These are phyloP conservation scores for Halteria grandinella DNA, from an alignment of 73 alveolate species.

Conservation along the genomic window DNA sequence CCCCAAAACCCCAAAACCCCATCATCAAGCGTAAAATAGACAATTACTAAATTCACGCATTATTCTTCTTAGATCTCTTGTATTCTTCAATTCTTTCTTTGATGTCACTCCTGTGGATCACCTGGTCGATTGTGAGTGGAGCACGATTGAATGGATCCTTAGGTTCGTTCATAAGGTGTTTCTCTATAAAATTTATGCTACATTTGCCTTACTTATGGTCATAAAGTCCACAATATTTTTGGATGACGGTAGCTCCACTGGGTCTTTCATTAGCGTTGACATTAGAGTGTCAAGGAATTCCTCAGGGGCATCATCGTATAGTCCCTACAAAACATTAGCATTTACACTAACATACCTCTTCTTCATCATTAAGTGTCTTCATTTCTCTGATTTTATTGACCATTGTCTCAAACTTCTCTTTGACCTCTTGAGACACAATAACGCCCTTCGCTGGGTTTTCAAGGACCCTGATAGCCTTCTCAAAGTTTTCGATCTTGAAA, in stretches of 20 bases:
- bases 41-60: no score
- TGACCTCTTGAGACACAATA: constrained; percentile 60
- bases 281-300: constrained; percentile 80
- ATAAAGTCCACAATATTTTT: constrained; percentile 72
- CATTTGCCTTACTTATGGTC: constrained; percentile 50
- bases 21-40: no score
- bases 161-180: constrained; percentile 82
- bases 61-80: no score
- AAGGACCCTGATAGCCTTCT: constrained; percentile 67
- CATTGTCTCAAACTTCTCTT: constrained; percentile 66
- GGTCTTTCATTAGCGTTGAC: constrained; percentile 82
- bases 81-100: constrained; percentile 70
- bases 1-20: no score
- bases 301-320: constrained; percentile 89
- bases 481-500: constrained; percentile 73
- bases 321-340: constrained; percentile 4
- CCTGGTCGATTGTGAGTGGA: constrained; percentile 79
- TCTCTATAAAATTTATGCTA: constrained; percentile 38
- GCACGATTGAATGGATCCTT: constrained; percentile 86
- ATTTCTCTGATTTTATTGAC: constrained; percentile 61
- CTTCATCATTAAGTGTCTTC: constrained; percentile 38
- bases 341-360: constrained; percentile 42
- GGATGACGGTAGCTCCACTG: constrained; percentile 86
- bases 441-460: constrained; percentile 59
- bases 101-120: constrained; percentile 77